Evolutionary conservation across 192 early-diverging fungal species (phyloP).

Genomic region (Coemansia sp.): DNA sequence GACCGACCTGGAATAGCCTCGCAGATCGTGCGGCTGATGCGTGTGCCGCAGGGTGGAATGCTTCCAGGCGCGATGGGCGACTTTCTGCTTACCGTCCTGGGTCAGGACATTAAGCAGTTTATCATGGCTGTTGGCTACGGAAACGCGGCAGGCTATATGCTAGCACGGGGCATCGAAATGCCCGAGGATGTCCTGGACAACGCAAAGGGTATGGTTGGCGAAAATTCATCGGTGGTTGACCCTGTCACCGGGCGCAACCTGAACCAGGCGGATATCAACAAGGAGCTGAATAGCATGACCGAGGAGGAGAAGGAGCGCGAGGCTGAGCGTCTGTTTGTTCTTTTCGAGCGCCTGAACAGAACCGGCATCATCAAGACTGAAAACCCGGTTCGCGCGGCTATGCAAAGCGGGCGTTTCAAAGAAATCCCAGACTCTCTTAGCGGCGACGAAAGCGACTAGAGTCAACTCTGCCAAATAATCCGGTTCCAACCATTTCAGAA

Average conservation of each 20-base stretch:
- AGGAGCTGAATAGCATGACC: conserved; percentile 79
- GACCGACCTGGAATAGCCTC: conserved; percentile 29
- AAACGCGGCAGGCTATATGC: conserved; percentile 88
- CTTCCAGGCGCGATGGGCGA: conserved; percentile 41
- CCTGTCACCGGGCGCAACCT: conserved; percentile 87
- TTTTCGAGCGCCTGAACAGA: conserved; percentile 91
- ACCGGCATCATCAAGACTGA: conserved; percentile 86
- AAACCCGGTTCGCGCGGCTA: conserved; percentile 66
- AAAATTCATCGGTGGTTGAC: conserved; percentile 56
- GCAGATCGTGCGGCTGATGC: conserved; percentile 40
- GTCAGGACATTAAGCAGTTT: conserved; percentile 48
- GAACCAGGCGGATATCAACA: conserved; percentile 40
- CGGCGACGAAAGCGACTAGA: neutral
- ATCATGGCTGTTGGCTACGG: conserved; percentile 80
- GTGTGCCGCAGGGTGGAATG: conserved; percentile 36
- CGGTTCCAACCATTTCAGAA: no score
- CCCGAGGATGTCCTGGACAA: conserved; percentile 39
- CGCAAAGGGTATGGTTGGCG: conserved; percentile 10
- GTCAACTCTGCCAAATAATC: no score
- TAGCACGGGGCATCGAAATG: conserved; percentile 67
- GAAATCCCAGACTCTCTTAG: conserved; percentile 17
- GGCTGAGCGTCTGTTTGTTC: conserved; percentile 86
- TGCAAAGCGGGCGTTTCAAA: conserved; percentile 46
- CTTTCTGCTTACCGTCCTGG: conserved; percentile 37
- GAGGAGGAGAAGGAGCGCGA: conserved; percentile 97